Evolutionary conservation across 2,329 filamentous ascomycete species (phyloP), one percentile per base, ranked within the genome.

Genomic region (Colletotrichum sp.): DNA sequence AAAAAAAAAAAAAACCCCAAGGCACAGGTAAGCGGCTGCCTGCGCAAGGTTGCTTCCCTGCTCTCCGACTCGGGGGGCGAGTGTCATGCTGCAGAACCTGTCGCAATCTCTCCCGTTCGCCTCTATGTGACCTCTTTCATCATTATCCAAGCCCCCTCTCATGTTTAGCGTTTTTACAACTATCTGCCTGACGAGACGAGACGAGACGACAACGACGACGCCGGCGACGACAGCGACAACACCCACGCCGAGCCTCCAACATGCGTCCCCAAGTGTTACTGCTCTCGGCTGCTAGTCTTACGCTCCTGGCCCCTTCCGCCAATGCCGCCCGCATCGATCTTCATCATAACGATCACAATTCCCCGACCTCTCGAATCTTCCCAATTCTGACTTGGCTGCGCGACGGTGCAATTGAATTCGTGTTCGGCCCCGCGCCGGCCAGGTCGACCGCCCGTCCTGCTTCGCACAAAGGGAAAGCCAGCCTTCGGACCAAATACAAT

Each of bases 401-500:
- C 77, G 88, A 91, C 78, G 84, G 84, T 36, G 85, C 86, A 59
- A 84, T 90, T 49, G 88, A 90, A 78, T 82, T 88, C 32, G 79
- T 91, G 59, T 90, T 91, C 74, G 88, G 89, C 15, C 83, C 84
- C 8, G 86, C 86, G 78, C 84, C 84, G 3, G 82, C 80, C 36
- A 84, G 84, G 69, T 76, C 80, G 57, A 83, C 80, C 63, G 80
- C 75, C 73, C 71, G 36, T 32, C 55, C 80, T 70, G 78, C 76
- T 81, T 78, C 80, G 75, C 82, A 79, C 32, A 78, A 87, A 32
- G 26, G 26, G 16, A 83, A 86, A 32, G 85, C 82, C 32, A 86
- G 86, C 77, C 98, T 87, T 32, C 83, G 86, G 26, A 86, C 82
- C 30, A 86, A 87, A 78, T 98, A 98, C 83, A 92, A 92, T 77